Base-by-base conservation (phyloP, 1,139 yeast genomes). In the Candida neerlandica region DNA sequence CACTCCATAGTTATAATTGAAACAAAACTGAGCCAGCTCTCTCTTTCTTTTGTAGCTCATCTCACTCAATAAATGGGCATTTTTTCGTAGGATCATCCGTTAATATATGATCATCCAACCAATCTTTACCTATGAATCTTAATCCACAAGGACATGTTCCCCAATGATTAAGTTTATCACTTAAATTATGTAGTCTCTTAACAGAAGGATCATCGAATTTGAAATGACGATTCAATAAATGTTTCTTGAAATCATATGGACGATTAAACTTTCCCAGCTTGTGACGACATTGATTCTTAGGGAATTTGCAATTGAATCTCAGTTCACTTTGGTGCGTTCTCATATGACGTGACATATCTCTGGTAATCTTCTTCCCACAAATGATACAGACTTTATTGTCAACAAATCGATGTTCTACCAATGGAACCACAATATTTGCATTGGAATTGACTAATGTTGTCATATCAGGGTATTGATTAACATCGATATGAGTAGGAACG, bases 171-270 rank as follows among this genome's bases (percentile, higher is more conserved):
- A 85, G 67, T 62, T 84, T 84, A 50, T 81, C 84, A 48, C 73
- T 74, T 49, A 85, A 65, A 53, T 81, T 83, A 53, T 81, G 81
- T 52, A 75, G 66, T 41, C 73, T 70, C 44, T 78, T 77, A 9
- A 78, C 78, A 34, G 70, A 67, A 6, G 75, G 73, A 52, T 80
- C 76, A 51, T 78, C 81, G 61, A 83, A 84, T 44, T 64, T 66
- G 60, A 84, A 85, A 58, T 85, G 90, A 46, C 80, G 73, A 60
- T 84, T 86, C 40, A 85, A 67, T 53, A 85, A 66, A 61, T 85
- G 90, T 58, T 85, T 85, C 60, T 85, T 85, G 66, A 73, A 84
- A 62, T 85, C 90, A 60, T 85, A 85, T 2, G 86, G 88, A 42
- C 90, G 71, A 66, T 85, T 85, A 66, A 85, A 85, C 55, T 71